Conservation (phyloP, 345 rosid species). For the Combretum micranthum region DNA sequence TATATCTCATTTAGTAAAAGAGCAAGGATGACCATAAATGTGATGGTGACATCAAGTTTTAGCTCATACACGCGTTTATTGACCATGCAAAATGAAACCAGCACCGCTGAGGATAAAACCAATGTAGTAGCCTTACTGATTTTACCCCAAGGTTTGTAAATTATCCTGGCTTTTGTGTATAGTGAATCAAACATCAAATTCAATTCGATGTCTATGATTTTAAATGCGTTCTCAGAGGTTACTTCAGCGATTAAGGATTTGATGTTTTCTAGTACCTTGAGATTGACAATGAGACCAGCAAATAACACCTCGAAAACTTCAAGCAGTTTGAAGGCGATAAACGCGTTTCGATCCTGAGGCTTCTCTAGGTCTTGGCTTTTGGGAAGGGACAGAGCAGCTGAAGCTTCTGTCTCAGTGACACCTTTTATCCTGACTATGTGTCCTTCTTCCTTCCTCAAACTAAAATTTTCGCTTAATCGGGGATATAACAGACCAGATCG, state of each 20-base stretch:
- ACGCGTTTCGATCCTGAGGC: neutral
- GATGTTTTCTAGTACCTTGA: conserved; percentile 10
- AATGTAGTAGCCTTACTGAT: no score
- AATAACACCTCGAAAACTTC: conserved; percentile 32
- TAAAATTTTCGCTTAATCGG: conserved; percentile 10
- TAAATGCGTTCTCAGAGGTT: conserved; percentile 15
- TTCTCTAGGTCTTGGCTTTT: no score
- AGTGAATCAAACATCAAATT: conserved; percentile 34
- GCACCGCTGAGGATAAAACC: no score
- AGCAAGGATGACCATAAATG: no score
- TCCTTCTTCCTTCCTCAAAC: conserved; percentile 3
- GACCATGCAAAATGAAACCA: no score
- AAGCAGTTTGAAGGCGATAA: conserved; percentile 17
- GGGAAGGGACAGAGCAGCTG: neutral
- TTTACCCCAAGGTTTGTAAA: conserved; percentile 1
- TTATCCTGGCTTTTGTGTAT: conserved; percentile 36
- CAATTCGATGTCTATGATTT: conserved; percentile 33
- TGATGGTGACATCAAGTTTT: no score
- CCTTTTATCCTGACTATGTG: neutral
- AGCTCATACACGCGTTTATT: no score
- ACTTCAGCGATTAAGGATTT: neutral
- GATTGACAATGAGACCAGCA: conserved; percentile 24
- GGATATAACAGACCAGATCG: conserved; percentile 22
- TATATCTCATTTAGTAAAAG: no score
- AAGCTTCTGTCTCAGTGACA: neutral